phyloP scores from a whole-genome alignment of 305 asterid genomes.

The Solanum hybrid region DNA sequence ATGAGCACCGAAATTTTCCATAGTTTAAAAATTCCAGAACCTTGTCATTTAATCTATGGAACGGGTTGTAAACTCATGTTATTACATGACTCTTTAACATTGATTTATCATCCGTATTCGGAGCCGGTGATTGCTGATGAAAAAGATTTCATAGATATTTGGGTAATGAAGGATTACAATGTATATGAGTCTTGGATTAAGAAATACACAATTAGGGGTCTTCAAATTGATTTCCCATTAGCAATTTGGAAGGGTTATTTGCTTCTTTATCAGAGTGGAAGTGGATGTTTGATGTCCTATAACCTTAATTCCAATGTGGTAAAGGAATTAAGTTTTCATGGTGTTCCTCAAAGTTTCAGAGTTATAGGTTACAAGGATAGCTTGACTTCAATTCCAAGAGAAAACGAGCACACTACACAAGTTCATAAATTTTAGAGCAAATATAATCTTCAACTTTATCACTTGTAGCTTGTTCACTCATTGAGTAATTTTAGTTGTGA shows the following conservation, averaged over 20 bases:
- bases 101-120: neutral
- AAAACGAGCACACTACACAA: neutral
- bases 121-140: neutral
- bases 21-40: neutral
- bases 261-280: neutral
- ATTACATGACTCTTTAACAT: neutral
- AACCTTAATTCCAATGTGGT: neutral
- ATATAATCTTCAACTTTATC: neutral
- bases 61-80: neutral
- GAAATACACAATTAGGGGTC: neutral
- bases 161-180: conserved; percentile 15
- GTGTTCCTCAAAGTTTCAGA: neutral
- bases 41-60: neutral
- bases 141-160: neutral
- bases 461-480: neutral
- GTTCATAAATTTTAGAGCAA: neutral
- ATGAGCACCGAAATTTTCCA: neutral
- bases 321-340: neutral
- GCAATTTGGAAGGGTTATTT: neutral
- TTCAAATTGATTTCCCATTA: neutral
- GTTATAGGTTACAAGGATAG: neutral
- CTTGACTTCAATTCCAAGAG: neutral
- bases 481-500: neutral
- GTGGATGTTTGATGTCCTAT: neutral
- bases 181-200: conserved; percentile 9